These are phyloP conservation scores for Sanghuangporus weigelae DNA, from an alignment of 1,284 basidiomycete genomes.

Conservation along the genomic window DNA sequence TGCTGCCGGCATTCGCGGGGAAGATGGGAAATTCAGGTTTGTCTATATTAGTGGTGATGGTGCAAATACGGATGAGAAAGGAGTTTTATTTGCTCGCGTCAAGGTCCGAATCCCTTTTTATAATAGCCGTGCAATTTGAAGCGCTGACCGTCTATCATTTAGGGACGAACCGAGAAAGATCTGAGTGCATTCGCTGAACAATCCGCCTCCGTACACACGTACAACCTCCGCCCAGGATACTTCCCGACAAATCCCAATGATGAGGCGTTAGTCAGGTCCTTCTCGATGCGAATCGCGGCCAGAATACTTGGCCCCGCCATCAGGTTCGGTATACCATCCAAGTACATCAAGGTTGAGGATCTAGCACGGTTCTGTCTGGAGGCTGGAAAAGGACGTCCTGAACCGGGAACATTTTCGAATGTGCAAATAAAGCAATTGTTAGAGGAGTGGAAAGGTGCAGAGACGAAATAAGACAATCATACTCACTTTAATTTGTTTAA, in stretches of 20 bases:
- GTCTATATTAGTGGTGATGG: slow-evolving; percentile 31
- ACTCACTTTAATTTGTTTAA: neutral
- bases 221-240: slow-evolving; percentile 16
- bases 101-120: slow-evolving; percentile 26
- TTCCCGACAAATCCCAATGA: slow-evolving; percentile 17
- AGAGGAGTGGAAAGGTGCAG: slow-evolving; percentile 1
- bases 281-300: neutral
- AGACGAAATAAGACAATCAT: neutral
- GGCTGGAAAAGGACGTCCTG: slow-evolving; percentile 5
- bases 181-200: neutral
- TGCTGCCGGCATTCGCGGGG: slow-evolving; percentile 26
- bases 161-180: slow-evolving; percentile 16
- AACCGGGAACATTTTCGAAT: slow-evolving; percentile 2
- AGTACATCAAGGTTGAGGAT: slow-evolving; percentile 1
- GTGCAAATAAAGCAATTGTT: slow-evolving; percentile 7
- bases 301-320: neutral
- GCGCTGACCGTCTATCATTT: neutral
- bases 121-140: neutral
- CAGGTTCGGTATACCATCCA: neutral
- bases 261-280: neutral
- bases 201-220: neutral
- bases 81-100: slow-evolving; percentile 29
- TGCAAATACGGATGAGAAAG: slow-evolving; percentile 29
- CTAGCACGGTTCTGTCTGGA: slow-evolving; percentile 6
- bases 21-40: slow-evolving; percentile 28